These are phyloP conservation scores for Prunus mume DNA, from an alignment of 306 rosid species.

Conservation along the genomic window DNA sequence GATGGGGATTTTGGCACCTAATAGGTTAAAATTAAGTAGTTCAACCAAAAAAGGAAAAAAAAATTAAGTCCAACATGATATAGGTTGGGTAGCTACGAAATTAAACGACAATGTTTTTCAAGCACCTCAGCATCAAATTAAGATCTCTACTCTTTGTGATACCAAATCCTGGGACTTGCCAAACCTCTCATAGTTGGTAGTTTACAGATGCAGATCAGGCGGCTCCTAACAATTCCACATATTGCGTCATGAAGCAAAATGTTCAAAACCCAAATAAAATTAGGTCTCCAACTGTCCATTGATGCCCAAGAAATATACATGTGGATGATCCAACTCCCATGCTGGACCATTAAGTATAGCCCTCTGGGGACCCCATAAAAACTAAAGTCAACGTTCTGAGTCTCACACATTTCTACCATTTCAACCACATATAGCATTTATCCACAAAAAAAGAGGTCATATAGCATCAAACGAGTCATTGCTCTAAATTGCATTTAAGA, in stretches of 20 bases:
- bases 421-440: neutral
- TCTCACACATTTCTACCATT: neutral
- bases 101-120: neutral
- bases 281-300: neutral
- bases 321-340: neutral
- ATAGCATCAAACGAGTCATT: neutral
- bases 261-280: neutral
- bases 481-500: neutral
- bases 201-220: too few relatives aligned
- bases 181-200: too few relatives aligned
- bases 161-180: too few relatives aligned
- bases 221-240: neutral
- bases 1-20: neutral
- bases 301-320: neutral
- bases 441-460: too few relatives aligned
- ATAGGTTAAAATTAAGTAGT: neutral
- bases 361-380: neutral
- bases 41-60: neutral
- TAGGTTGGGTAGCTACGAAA: neutral
- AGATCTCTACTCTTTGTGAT: too few relatives aligned
- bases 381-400: neutral
- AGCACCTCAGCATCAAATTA: neutral
- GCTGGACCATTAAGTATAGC: neutral
- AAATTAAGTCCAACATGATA: neutral
- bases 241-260: neutral